Conservation (phyloP, 257 asterid species). For the Solanum chiquidenum region DNA sequence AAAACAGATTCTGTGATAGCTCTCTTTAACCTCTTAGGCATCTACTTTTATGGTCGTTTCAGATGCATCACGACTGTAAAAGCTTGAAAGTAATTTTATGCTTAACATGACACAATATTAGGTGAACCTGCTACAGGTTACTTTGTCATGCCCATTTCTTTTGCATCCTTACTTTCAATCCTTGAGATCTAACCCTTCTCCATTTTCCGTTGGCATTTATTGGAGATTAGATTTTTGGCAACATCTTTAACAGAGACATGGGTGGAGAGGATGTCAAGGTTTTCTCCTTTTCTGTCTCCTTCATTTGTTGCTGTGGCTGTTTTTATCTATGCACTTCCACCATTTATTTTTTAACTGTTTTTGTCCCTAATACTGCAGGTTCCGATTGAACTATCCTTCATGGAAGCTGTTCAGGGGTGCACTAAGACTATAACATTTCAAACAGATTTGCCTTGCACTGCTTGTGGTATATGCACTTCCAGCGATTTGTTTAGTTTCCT, state of each 20-base stretch:
- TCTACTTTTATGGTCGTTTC: not conserved
- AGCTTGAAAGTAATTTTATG: not conserved
- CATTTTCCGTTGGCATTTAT: not conserved
- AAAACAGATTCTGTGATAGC: not conserved
- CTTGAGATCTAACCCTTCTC: constrained; percentile 9
- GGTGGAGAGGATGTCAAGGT: constrained; percentile 84
- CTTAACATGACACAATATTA: not conserved
- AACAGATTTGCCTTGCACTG: constrained; percentile 58
- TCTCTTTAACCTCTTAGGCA: not conserved
- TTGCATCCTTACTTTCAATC: not conserved
- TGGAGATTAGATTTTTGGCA: constrained; percentile 46
- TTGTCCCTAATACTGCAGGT: constrained; percentile 27
- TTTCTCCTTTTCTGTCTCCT: constrained; percentile 1
- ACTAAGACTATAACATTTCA: constrained; percentile 50
- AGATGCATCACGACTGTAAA: not conserved
- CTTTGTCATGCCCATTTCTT: not conserved
- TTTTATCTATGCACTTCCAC: not conserved
- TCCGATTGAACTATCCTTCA: constrained; percentile 66
- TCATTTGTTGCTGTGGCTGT: not conserved
- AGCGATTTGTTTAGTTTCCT: not conserved
- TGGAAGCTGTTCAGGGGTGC: constrained; percentile 99
- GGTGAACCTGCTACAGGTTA: not conserved
- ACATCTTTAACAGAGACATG: constrained; percentile 41
- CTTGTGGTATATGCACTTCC: constrained; percentile 52
- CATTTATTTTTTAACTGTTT: not conserved